Percentiles rank a stretch among this genome's conserved stretches.
phyloP scores from a whole-genome alignment of 2,329 filamentous ascomycete genomes.

The Venturia carpophila region DNA sequence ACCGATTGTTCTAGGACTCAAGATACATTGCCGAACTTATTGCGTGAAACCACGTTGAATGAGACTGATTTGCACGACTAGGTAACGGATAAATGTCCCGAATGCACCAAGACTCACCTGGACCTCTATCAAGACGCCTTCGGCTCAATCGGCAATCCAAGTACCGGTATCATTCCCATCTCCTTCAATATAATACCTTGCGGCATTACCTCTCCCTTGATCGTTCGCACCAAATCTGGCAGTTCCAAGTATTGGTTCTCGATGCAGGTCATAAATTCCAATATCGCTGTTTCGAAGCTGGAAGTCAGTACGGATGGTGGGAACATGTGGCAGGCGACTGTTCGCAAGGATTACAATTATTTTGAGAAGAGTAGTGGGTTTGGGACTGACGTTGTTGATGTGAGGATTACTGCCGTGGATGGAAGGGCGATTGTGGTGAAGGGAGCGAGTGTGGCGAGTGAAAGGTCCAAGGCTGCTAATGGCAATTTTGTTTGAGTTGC shows the following conservation, averaged over 20 bases:
- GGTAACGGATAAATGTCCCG: constrained; percentile 7
- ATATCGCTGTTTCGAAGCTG: background rate
- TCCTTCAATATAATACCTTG: background rate
- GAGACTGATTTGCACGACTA: background rate
- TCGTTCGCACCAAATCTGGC: background rate
- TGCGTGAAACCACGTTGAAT: too few relatives aligned
- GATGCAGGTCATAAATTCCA: constrained; percentile 5
- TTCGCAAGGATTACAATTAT: background rate
- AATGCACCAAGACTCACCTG: background rate
- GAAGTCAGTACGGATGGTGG: background rate
- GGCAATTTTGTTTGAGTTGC: background rate
- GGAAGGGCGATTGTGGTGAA: background rate
- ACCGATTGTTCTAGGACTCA: background rate
- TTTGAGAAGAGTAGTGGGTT: background rate
- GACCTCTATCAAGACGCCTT: constrained; percentile 9
- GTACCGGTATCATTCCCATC: background rate
- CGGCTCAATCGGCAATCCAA: background rate
- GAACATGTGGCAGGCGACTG: background rate
- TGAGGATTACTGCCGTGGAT: background rate
- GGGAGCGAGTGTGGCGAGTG: background rate
- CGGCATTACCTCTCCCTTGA: background rate
- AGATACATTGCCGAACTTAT: too few relatives aligned
- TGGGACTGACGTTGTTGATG: background rate
- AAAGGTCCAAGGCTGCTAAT: background rate
- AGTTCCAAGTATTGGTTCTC: background rate